Evolutionary conservation across 176 grass and related monocot species (phyloP), one percentile per base, ranked within the genome.

Genomic region (Zoysia japonica): DNA sequence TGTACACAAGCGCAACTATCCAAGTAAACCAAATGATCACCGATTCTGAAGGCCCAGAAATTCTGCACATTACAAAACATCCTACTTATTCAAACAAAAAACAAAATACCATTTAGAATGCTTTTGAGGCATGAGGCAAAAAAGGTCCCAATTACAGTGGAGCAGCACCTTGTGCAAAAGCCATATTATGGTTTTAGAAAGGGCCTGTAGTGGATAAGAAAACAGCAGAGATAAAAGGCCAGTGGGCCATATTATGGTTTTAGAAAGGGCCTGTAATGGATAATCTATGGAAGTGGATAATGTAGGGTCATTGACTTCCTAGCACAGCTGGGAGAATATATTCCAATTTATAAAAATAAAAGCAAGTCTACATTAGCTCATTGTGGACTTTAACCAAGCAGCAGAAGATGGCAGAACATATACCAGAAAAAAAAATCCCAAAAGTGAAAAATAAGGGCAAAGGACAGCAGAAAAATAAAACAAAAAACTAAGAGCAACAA

Each of bases 11-110:
- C 73, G 78, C 55, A 80, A 83, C 71, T 45, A 81, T 94, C 84
- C 61, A 93, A 78, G 28, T 94, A 92, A 71, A 94, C 72, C 84
- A 93, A 59, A 47, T 88, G 83, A 9, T 85, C 83, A 56, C 88
- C 92, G 76, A 94, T 81, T 87, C 80, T 98, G 81, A 98, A 89
- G 56, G 73, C 81, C 78, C 89, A 78, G 45, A 84, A 86, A 28
- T 90, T 84, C 84, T 89, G 87, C 82, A 82, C 37, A 68, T 68
- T 67, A 67, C 64, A 38, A 56, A 85, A 40, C 82, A 72, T 85
- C 77, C 82, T 43, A 65, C 49, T 65, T 6, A 88, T 80, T 76
- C 62, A 57, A 46, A 74, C 3, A 66, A 45, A 67, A 8, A 78
- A 11, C 19, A 68, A 5, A 61, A 70, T 53, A 50, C 51, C 48